Conservation (phyloP, 1,284 basidiomycete species). For the Leccinum subspadiceum region DNA sequence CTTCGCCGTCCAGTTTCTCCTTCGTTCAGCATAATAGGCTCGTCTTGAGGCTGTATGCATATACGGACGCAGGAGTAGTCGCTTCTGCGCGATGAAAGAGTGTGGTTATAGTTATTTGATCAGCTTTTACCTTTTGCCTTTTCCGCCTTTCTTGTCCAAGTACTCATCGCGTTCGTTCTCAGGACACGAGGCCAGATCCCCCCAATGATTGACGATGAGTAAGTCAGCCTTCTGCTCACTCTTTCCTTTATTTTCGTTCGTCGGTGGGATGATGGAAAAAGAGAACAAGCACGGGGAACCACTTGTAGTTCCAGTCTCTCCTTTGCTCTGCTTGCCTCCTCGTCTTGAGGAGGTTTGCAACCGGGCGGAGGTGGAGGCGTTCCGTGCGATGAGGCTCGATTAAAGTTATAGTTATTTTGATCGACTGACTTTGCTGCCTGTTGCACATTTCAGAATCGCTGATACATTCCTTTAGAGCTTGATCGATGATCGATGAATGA, state of each 20-base stretch:
- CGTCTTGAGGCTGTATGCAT: constrained; percentile 34
- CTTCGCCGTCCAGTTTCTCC: constrained; percentile 31
- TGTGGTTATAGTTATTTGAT: constrained; percentile 38
- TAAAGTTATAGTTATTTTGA: constrained; percentile 39
- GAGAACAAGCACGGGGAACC: constrained; percentile 26
- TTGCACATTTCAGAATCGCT: constrained; percentile 2
- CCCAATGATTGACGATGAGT: constrained; percentile 10
- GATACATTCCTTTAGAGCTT: constrained; percentile 6
- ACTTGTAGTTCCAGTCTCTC: constrained; percentile 28
- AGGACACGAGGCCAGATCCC: not conserved
- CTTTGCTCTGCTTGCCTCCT: constrained; percentile 23
- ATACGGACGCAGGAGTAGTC: constrained; percentile 34
- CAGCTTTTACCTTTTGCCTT: constrained; percentile 1
- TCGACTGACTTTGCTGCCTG: not conserved
- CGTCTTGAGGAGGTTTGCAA: constrained; percentile 36
- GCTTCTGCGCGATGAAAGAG: constrained; percentile 33
- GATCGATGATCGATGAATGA: not conserved
- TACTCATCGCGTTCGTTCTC: constrained; percentile 12
- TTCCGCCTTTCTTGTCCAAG: not conserved
- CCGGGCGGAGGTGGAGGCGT: constrained; percentile 25
- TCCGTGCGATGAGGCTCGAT: constrained; percentile 25
- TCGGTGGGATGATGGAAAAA: constrained; percentile 28
- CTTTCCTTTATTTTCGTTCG: constrained; percentile 1
- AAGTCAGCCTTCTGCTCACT: not conserved
- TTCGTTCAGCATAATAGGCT: constrained; percentile 33